Conservation (phyloP, 2,329 filamentous ascomycete species). For the Paracoccidioides brasiliensis region DNA sequence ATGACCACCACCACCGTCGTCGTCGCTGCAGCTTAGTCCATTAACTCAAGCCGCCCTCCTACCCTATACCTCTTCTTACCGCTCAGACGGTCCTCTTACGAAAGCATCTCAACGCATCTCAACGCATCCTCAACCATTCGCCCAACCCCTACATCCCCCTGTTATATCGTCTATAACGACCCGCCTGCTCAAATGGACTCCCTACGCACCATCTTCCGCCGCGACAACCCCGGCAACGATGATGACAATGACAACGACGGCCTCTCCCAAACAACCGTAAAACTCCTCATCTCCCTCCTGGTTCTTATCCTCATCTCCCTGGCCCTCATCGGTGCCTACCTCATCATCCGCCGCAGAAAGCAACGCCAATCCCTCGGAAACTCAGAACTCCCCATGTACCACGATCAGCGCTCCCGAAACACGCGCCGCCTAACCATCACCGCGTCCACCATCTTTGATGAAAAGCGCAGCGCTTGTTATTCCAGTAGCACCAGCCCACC, state of each 20-base stretch:
- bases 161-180: too few species aligned
- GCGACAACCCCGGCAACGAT: constrained; percentile 14
- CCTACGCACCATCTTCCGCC: constrained; percentile 37
- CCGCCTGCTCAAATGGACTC: constrained; percentile 22
- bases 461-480: constrained; percentile 57
- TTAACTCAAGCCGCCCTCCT: too few species aligned
- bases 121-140: too few species aligned
- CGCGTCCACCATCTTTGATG: constrained; percentile 54
- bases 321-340: constrained; percentile 51
- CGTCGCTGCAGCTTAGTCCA: too few species aligned
- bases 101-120: too few species aligned
- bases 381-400: constrained; percentile 53
- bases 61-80: too few species aligned
- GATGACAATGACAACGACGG: constrained; percentile 31
- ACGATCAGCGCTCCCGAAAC: constrained; percentile 38
- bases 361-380: constrained; percentile 40
- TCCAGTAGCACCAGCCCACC: constrained; percentile 44
- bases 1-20: not conserved
- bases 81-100: too few species aligned
- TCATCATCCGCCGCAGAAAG: constrained; percentile 59
- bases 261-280: constrained; percentile 51
- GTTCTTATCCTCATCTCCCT: constrained; percentile 63
- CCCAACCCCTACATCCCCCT: constrained; percentile 11
- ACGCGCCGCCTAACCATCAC: constrained; percentile 49
- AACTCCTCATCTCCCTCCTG: constrained; percentile 67